phyloP scores from a whole-genome alignment of 768 basidiomycete genomes.

The Suillus fuscotomentosus region DNA sequence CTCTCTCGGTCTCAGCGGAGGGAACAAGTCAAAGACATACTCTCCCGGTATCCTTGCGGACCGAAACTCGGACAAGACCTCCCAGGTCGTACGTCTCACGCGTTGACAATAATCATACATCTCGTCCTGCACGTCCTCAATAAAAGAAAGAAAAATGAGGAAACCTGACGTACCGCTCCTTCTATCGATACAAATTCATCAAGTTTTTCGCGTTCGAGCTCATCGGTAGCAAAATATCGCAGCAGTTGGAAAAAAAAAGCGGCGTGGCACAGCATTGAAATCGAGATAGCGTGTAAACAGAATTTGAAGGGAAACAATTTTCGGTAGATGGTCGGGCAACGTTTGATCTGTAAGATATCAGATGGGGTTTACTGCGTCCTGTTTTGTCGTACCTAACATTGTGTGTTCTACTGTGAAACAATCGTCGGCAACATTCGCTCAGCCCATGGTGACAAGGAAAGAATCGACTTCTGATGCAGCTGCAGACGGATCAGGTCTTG shows the following conservation, averaged over 20 bases:
- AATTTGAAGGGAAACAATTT: constrained; percentile 58
- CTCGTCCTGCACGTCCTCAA: constrained; percentile 66
- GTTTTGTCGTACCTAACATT: constrained; percentile 33
- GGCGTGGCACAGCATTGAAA: constrained; percentile 79
- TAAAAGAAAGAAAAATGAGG: neutral
- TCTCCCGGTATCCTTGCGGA: constrained; percentile 67
- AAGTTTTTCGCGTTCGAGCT: constrained; percentile 78
- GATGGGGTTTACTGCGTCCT: neutral
- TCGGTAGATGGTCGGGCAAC: constrained; percentile 65
- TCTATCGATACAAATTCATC: constrained; percentile 75
- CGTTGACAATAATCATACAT: constrained; percentile 84
- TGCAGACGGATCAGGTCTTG: constrained; percentile 71
- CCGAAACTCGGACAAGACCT: constrained; percentile 87
- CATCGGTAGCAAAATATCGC: constrained; percentile 72
- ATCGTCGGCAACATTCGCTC: constrained; percentile 64
- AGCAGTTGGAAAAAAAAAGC: constrained; percentile 85
- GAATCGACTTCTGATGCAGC: constrained; percentile 60
- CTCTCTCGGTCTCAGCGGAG: constrained; percentile 77
- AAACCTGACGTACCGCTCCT: constrained; percentile 54
- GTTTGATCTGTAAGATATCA: constrained; percentile 46
- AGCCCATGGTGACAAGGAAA: constrained; percentile 61
- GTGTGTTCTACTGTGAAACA: constrained; percentile 36
- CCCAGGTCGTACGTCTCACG: constrained; percentile 78
- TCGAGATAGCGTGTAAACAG: constrained; percentile 81
- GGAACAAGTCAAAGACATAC: constrained; percentile 89